These are phyloP conservation scores for Gentiana dahurica DNA, from an alignment of 257 asterid genomes.

Conservation along the genomic window DNA sequence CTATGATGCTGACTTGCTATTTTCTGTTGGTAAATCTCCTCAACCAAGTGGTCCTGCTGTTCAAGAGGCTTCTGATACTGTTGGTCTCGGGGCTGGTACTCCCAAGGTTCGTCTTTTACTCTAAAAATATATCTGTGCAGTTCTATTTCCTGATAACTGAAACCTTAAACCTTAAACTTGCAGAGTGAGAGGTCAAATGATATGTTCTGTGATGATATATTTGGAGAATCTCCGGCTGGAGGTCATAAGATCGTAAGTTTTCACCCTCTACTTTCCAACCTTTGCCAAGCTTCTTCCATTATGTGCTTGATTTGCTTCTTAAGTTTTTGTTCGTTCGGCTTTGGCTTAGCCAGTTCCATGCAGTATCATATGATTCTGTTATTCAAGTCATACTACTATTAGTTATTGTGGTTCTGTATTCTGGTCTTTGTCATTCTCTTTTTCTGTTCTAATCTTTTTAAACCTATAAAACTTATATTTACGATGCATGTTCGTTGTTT, in stretches of 20 bases:
- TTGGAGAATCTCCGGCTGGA: slow-evolving; percentile 94
- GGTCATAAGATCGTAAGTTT: slow-evolving; percentile 59
- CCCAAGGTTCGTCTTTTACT: slow-evolving; percentile 57
- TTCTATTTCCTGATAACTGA: slow-evolving; percentile 1
- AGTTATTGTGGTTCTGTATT: too few relatives aligned
- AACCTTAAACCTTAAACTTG: slow-evolving; percentile 4
- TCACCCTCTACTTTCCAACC: neutral
- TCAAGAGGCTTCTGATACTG: slow-evolving; percentile 46
- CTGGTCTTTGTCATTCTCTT: too few relatives aligned
- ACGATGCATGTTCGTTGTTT: neutral
- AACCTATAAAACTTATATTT: too few relatives aligned
- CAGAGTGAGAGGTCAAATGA: slow-evolving; percentile 83
- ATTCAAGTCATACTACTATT: too few relatives aligned
- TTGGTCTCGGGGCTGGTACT: slow-evolving; percentile 89
- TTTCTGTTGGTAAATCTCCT: slow-evolving; percentile 84
- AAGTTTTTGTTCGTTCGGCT: too few relatives aligned
- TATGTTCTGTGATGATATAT: slow-evolving; percentile 89
- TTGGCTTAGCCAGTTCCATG: too few relatives aligned
- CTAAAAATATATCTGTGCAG: neutral
- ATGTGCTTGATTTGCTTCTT: too few relatives aligned
- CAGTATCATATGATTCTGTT: too few relatives aligned
- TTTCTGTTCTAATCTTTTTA: too few relatives aligned
- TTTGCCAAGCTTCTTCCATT: too few relatives aligned
- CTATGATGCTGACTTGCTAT: slow-evolving; percentile 44
- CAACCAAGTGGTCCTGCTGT: slow-evolving; percentile 40